These are phyloP conservation scores for Dioscorea zingiberensis DNA, from an alignment of 106 monocot genomes.

Conservation along the genomic window DNA sequence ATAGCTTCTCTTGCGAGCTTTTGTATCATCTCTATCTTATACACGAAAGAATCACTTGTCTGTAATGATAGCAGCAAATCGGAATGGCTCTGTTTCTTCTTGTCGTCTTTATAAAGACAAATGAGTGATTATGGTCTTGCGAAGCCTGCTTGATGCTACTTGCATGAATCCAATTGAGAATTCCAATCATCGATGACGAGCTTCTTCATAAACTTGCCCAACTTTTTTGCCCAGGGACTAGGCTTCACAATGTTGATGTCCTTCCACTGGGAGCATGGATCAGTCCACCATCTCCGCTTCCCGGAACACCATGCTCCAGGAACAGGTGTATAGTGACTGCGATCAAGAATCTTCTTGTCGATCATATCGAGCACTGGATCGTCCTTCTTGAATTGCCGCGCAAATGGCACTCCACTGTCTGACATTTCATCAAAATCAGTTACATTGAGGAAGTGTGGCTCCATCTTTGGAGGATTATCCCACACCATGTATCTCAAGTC, in stretches of 20 bases:
- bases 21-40: too few relatives aligned
- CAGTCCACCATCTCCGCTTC: conserved; percentile 16
- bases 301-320: conserved; percentile 46
- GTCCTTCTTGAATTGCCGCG: conserved; percentile 31
- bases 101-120: neutral
- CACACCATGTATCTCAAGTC: conserved; percentile 46
- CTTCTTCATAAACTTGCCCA: conserved; percentile 19
- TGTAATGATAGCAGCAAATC: neutral
- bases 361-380: conserved; percentile 34
- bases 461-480: conserved; percentile 37
- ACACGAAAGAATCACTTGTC: neutral
- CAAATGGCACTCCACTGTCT: conserved; percentile 32
- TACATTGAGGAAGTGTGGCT: conserved; percentile 29
- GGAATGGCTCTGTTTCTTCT: neutral
- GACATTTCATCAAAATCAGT: conserved; percentile 20
- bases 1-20: too few relatives aligned
- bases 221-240: conserved; percentile 20
- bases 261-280: conserved; percentile 27
- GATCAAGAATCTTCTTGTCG: conserved; percentile 28
- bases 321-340: conserved; percentile 14
- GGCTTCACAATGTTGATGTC: conserved; percentile 22
- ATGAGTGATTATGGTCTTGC: neutral
- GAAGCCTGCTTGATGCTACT: neutral
- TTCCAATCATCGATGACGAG: conserved; percentile 25
- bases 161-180: conserved; percentile 19